Evolutionary conservation across 371 early-diverging fungal species (phyloP).

Genomic region (Mucor lusitanicus): DNA sequence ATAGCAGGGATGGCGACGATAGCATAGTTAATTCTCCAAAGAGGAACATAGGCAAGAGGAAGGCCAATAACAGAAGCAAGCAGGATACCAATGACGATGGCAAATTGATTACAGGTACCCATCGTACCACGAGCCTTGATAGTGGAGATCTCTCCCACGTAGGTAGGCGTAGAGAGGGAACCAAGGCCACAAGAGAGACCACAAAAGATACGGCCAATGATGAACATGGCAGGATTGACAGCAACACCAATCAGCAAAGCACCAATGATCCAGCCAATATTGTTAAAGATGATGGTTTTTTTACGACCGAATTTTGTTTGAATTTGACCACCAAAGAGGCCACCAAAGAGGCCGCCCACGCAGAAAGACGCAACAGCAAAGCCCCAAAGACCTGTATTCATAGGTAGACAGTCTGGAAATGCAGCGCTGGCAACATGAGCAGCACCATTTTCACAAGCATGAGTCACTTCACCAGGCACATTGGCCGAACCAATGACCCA

Average conservation of each 20-base stretch:
- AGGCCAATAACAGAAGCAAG: slow-evolving; percentile 65
- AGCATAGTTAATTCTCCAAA: slow-evolving; percentile 68
- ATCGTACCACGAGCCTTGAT: slow-evolving; percentile 66
- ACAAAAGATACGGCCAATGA: slow-evolving; percentile 73
- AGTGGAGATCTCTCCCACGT: slow-evolving; percentile 81
- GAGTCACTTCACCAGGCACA: slow-evolving; percentile 35
- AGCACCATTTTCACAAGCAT: slow-evolving; percentile 19
- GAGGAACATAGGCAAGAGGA: slow-evolving; percentile 58
- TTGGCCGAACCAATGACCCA: slow-evolving; percentile 50
- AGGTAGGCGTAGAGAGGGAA: slow-evolving; percentile 76
- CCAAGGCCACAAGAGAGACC: slow-evolving; percentile 83
- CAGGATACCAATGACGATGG: slow-evolving; percentile 72
- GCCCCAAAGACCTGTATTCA: slow-evolving; percentile 36
- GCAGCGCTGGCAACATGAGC: background rate
- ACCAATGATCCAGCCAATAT: slow-evolving; percentile 65
- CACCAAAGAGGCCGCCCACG: slow-evolving; percentile 73
- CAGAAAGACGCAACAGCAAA: slow-evolving; percentile 66
- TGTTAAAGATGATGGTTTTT: slow-evolving; percentile 59
- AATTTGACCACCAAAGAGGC: slow-evolving; percentile 57
- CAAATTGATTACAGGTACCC: slow-evolving; percentile 30
- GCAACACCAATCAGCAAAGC: slow-evolving; percentile 58
- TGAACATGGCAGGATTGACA: slow-evolving; percentile 57
- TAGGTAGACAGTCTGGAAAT: slow-evolving; percentile 31
- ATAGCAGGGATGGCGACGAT: slow-evolving; percentile 68
- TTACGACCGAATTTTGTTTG: slow-evolving; percentile 65